These are phyloP conservation scores for Dendrobium chrysotoxum DNA, from an alignment of 106 monocot genomes.

Conservation along the genomic window DNA sequence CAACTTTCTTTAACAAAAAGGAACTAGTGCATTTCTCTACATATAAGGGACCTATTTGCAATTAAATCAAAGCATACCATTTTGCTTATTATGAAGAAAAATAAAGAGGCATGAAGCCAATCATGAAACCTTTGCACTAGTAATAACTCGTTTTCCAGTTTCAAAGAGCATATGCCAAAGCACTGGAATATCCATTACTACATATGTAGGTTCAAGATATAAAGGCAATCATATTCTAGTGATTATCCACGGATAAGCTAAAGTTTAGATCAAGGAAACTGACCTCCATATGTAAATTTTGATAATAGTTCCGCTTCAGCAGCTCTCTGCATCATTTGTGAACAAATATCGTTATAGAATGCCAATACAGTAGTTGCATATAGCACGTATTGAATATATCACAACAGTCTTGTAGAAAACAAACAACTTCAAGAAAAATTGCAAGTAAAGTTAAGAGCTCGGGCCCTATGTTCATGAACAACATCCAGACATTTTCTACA, in stretches of 20 bases:
- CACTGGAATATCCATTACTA: background rate
- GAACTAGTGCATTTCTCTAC: background rate
- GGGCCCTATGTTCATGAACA: background rate
- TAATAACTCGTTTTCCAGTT: background rate
- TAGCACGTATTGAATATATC: background rate
- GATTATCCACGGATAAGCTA: background rate
- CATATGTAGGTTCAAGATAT: background rate
- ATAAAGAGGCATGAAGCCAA: background rate
- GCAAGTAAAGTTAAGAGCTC: background rate
- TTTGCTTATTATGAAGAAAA: background rate
- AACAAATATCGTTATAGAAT: background rate
- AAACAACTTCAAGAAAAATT: background rate
- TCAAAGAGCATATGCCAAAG: background rate
- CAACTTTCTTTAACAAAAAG: background rate
- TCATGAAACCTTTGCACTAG: background rate
- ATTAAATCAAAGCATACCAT: background rate
- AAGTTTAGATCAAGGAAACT: background rate
- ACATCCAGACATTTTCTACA: background rate
- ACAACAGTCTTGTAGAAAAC: background rate
- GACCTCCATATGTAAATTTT: conserved; percentile 73
- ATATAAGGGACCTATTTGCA: background rate
- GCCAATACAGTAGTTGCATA: background rate
- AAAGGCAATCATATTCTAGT: background rate
- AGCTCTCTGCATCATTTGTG: conserved; percentile 47
- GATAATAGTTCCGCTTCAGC: conserved; percentile 67